A percentile compares a stretch with the other conserved stretches of the same genome.
phyloP scores from a whole-genome alignment of 768 basidiomycete species.

The Leccinum boreale region DNA sequence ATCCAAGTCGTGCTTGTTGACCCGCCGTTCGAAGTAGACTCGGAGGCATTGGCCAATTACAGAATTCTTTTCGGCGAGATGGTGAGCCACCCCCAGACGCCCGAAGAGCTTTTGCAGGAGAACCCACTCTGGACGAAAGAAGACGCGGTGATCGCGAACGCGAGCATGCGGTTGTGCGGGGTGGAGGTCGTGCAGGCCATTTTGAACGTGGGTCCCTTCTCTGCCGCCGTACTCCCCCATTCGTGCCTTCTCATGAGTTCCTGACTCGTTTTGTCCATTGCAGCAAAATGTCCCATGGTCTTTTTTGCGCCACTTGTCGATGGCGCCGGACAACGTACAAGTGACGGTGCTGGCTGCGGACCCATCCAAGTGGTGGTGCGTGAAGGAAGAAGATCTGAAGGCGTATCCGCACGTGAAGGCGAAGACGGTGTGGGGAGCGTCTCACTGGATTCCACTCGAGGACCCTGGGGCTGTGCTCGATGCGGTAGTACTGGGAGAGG shows the following conservation, averaged over 20 bases:
- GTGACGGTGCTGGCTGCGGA: conserved; percentile 14
- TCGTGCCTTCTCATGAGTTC: neutral
- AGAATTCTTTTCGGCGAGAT: neutral
- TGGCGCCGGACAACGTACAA: conserved; percentile 4
- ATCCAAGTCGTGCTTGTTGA: conserved; percentile 20
- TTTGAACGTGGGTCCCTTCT: conserved; percentile 9
- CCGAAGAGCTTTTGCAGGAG: neutral
- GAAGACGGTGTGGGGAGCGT: conserved; percentile 7
- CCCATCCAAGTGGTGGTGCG: neutral
- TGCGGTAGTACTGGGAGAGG: conserved; percentile 7
- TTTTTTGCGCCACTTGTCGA: conserved; percentile 7
- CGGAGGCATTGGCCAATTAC: neutral
- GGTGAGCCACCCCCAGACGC: neutral
- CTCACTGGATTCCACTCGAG: conserved; percentile 16
- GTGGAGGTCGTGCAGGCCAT: conserved; percentile 3
- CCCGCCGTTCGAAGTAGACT: conserved; percentile 7
- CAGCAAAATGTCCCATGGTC: conserved; percentile 24
- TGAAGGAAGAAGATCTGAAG: conserved; percentile 1
- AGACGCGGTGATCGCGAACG: neutral
- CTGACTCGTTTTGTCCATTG: neutral
- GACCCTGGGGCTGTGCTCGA: conserved; percentile 10
- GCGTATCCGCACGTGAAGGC: conserved; percentile 5
- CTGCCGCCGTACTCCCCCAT: neutral
- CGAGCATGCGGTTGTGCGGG: conserved; percentile 6
- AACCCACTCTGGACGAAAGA: neutral